Percentiles rank a stretch among this genome's conserved stretches.
Conservation (phyloP, 1,284 basidiomycete species). For the Pyrrhoderma lamaoense region DNA sequence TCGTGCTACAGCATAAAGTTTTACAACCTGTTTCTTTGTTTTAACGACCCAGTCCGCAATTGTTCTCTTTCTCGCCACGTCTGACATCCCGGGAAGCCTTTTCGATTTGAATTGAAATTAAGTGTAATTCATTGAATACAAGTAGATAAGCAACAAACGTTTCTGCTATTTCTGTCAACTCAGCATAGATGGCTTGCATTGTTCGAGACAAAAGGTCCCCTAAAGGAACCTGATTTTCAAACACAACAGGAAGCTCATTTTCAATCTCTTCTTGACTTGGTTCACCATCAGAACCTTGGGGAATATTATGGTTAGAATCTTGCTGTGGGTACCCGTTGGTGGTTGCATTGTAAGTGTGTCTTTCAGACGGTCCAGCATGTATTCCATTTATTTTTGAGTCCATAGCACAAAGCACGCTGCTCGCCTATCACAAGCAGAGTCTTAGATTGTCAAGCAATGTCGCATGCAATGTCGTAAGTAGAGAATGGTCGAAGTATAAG, state of each 20-base stretch:
- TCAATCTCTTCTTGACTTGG: constrained; percentile 56
- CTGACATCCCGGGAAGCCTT: constrained; percentile 79
- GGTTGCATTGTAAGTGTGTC: no score
- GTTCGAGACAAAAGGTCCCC: constrained; percentile 71
- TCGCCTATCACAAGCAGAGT: no score
- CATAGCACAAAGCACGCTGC: background rate
- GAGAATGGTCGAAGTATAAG: constrained; percentile 2
- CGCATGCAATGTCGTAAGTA: constrained; percentile 9
- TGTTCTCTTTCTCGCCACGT: constrained; percentile 71
- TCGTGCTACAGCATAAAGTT: constrained; percentile 77
- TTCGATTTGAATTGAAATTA: constrained; percentile 9
- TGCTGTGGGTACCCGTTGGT: background rate
- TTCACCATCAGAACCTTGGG: constrained; percentile 31
- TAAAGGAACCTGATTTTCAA: constrained; percentile 68
- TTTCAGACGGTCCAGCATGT: background rate
- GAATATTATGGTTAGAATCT: constrained; percentile 6
- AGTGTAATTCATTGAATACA: background rate
- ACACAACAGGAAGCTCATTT: constrained; percentile 67
- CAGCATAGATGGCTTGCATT: constrained; percentile 74
- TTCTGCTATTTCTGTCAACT: constrained; percentile 77
- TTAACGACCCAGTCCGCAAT: constrained; percentile 84
- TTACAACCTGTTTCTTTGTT: constrained; percentile 84
- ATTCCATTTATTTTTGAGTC: constrained; percentile 16
- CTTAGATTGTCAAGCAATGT: no score
- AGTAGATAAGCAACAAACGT: constrained; percentile 47